These are phyloP conservation scores for Starmerella floricola DNA, from an alignment of 805 yeast species.

Conservation along the genomic window DNA sequence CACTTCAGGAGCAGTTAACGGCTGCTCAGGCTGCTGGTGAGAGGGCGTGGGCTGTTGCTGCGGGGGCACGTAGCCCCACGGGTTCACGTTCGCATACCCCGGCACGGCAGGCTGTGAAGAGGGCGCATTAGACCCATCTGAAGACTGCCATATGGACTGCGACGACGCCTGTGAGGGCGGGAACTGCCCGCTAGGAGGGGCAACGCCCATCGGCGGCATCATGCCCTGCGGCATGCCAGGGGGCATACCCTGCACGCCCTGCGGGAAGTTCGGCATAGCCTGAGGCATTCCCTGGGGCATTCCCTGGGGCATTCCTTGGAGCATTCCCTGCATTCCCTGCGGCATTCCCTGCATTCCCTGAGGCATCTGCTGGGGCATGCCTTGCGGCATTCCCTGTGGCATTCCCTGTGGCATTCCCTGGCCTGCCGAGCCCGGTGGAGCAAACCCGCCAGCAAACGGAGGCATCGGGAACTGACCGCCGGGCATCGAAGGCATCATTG, in stretches of 20 bases:
- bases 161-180: slow-evolving; percentile 1
- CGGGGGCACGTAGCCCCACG: too few species aligned
- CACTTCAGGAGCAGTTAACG: too few species aligned
- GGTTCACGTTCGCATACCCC: too few species aligned
- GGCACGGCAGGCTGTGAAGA: too few species aligned
- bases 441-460: background rate
- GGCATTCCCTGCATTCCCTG: background rate
- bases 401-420: background rate
- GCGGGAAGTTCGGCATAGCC: background rate
- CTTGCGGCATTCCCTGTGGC: background rate
- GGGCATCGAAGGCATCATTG: slow-evolving; percentile 2
- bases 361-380: background rate
- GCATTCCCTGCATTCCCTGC: background rate
- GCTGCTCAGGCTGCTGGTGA: too few species aligned
- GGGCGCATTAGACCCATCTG: slow-evolving; percentile 5
- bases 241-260: background rate
- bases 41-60: too few species aligned
- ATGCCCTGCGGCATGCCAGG: background rate
- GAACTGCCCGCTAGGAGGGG: background rate
- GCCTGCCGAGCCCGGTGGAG: background rate
- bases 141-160: background rate
- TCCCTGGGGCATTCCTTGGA: slow-evolving; percentile 1
- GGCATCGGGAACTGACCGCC: slow-evolving; percentile 3
- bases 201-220: slow-evolving; percentile 6
- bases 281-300: background rate